These are phyloP conservation scores for Gaertneriomyces semiglobifer DNA, from an alignment of 192 early-diverging fungal species.

Conservation along the genomic window DNA sequence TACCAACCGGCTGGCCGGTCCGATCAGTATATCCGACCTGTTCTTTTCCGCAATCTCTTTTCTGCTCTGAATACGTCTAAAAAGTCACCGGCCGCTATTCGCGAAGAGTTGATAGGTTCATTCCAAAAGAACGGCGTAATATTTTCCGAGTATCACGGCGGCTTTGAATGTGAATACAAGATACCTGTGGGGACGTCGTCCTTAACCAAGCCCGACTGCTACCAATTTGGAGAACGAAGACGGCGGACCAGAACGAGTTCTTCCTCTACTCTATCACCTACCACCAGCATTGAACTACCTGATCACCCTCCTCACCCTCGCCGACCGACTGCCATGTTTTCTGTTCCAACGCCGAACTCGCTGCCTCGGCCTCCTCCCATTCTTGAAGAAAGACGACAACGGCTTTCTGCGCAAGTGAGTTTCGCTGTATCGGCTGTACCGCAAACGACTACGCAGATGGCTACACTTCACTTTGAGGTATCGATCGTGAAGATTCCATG, in stretches of 20 bases:
- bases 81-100: constrained; percentile 38
- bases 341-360: too few relatives aligned
- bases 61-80: constrained; percentile 44
- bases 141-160: constrained; percentile 23
- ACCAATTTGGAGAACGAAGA: too few relatives aligned
- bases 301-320: too few relatives aligned
- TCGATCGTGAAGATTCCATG: constrained; percentile 30
- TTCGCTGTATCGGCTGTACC: too few relatives aligned
- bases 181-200: background rate
- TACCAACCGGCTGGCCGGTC: constrained; percentile 29
- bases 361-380: too few relatives aligned
- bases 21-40: constrained; percentile 40
- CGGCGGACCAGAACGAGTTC: too few relatives aligned
- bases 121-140: constrained; percentile 28
- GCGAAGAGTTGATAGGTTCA: constrained; percentile 28
- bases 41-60: constrained; percentile 41
- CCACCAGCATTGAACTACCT: too few relatives aligned
- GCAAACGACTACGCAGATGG: background rate
- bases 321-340: too few relatives aligned
- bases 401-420: too few relatives aligned
- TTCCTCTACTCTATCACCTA: too few relatives aligned
- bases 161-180: constrained; percentile 32
- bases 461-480: constrained; percentile 31
- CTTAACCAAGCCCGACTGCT: background rate
- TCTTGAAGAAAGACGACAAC: too few relatives aligned